A percentile compares a stretch with the other conserved stretches of the same genome.
phyloP scores from a whole-genome alignment of 2,329 filamentous ascomycete species.

The Cordyceps fumosorosea region DNA sequence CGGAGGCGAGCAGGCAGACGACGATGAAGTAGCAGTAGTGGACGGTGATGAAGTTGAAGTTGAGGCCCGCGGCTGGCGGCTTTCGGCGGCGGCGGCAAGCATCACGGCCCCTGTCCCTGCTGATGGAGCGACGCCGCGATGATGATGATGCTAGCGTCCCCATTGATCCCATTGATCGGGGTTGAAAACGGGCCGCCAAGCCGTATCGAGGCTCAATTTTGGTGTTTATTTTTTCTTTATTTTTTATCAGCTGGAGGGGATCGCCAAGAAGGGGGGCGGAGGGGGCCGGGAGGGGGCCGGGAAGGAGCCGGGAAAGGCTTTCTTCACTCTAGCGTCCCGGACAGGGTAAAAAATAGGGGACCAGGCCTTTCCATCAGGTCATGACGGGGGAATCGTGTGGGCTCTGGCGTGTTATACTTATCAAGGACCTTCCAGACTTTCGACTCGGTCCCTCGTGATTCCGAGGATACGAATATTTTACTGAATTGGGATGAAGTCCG shows the following conservation, averaged over 20 bases:
- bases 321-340: neutral
- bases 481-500: too few relatives aligned
- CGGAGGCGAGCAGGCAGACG: conserved; percentile 46
- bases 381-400: neutral
- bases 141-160: neutral
- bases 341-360: neutral
- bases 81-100: conserved; percentile 26
- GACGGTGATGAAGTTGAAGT: conserved; percentile 55
- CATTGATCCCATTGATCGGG: neutral
- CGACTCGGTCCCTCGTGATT: neutral
- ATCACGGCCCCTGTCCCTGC: too few relatives aligned
- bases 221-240: too few relatives aligned
- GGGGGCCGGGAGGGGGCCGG: neutral
- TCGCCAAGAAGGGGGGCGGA: neutral
- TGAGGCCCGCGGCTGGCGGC: conserved; percentile 30
- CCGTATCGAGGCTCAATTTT: neutral
- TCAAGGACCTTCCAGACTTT: neutral
- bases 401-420: neutral
- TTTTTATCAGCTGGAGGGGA: too few relatives aligned
- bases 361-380: too few relatives aligned
- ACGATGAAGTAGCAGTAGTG: conserved; percentile 62
- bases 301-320: neutral
- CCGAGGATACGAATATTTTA: neutral
- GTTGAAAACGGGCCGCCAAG: neutral
- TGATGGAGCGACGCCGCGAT: neutral